Percentiles rank a stretch among this genome's conserved stretches.
Conservation (phyloP, 768 basidiomycete genomes). For the Postia placenta region DNA sequence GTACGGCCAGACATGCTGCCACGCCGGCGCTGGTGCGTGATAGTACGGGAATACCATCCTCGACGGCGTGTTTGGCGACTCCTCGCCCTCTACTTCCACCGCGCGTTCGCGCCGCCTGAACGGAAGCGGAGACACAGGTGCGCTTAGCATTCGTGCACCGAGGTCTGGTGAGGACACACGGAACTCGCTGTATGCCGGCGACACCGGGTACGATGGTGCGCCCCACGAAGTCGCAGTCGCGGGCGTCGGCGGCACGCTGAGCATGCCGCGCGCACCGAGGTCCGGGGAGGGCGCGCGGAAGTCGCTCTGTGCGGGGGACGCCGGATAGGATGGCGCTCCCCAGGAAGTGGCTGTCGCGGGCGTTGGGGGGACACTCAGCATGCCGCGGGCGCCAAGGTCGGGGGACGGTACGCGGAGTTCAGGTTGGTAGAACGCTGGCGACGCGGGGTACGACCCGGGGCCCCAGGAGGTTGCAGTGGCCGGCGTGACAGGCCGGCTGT, state of each 20-base stretch:
- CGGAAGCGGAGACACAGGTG: slow-evolving; percentile 11
- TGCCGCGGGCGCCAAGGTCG: slow-evolving; percentile 16
- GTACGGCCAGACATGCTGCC: background rate
- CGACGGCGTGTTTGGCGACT: background rate
- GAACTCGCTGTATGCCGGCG: slow-evolving; percentile 17
- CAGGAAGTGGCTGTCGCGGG: slow-evolving; percentile 46
- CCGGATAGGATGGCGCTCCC: slow-evolving; percentile 37
- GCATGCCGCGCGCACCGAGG: slow-evolving; percentile 22
- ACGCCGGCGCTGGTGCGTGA: background rate
- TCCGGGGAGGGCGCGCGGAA: slow-evolving; percentile 20
- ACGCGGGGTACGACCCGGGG: slow-evolving; percentile 31
- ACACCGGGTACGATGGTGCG: slow-evolving; percentile 34
- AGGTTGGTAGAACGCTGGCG: slow-evolving; percentile 23
- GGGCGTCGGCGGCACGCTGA: slow-evolving; percentile 46
- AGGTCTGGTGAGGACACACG: slow-evolving; percentile 15
- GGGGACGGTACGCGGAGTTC: slow-evolving; percentile 12
- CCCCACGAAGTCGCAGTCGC: slow-evolving; percentile 48
- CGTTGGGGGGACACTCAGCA: slow-evolving; percentile 45
- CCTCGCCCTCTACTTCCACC: background rate
- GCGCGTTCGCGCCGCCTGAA: background rate
- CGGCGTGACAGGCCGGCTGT: slow-evolving; percentile 45
- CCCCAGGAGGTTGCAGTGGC: slow-evolving; percentile 48
- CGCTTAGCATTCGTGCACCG: slow-evolving; percentile 10
- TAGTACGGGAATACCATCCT: slow-evolving; percentile 3
- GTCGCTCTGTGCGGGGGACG: slow-evolving; percentile 24